phyloP scores from a whole-genome alignment of 768 basidiomycete species.

The Lentinula guzmanii region DNA sequence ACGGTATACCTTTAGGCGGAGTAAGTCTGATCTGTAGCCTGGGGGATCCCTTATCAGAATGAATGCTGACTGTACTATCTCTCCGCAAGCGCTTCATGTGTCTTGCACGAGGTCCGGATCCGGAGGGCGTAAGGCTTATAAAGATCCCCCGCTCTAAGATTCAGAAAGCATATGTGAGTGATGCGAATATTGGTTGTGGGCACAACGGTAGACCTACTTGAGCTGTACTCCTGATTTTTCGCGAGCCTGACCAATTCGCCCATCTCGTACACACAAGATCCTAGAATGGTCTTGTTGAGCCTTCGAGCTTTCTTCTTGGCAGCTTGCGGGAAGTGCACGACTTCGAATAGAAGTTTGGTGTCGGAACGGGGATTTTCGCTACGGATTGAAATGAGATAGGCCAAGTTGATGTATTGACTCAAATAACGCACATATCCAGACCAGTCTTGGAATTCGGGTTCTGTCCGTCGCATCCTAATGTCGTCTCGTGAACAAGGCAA shows the following conservation, averaged over 20 bases:
- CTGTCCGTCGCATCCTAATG: constrained; percentile 64
- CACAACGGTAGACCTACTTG: not conserved
- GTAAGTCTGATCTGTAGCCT: not conserved
- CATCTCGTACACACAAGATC: constrained; percentile 1
- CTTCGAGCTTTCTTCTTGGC: constrained; percentile 61
- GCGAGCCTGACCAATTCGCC: not conserved
- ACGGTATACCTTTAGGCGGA: not conserved
- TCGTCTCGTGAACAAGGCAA: constrained; percentile 30
- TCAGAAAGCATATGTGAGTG: not conserved
- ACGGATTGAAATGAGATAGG: constrained; percentile 27
- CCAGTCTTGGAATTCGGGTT: constrained; percentile 57
- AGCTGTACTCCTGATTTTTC: not conserved
- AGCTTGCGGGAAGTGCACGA: constrained; percentile 47
- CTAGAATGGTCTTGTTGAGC: constrained; percentile 1
- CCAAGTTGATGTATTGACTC: not conserved
- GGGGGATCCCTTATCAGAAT: not conserved
- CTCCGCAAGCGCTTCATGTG: not conserved
- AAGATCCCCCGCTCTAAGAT: not conserved
- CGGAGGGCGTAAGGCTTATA: not conserved
- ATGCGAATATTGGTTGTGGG: not conserved
- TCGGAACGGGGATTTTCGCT: constrained; percentile 27
- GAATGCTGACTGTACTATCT: not conserved
- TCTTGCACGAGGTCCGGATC: not conserved
- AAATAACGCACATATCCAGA: constrained; percentile 45
- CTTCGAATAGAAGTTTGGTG: constrained; percentile 36